Conservation (phyloP, 345 rosid genomes). For the Eucalyptus virginea region DNA sequence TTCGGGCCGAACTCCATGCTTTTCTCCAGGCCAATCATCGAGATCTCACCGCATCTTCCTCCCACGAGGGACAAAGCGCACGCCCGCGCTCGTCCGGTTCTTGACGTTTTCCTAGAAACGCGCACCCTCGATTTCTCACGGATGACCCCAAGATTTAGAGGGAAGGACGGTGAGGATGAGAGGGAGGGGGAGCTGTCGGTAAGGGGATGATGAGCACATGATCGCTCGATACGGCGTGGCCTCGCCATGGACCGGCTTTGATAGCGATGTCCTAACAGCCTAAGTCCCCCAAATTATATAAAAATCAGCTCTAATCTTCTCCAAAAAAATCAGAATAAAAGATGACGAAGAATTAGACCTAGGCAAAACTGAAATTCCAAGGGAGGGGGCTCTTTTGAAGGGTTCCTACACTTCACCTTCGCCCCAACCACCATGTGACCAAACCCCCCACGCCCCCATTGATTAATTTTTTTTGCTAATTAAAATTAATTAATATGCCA, state of each 20-base stretch:
- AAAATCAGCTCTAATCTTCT: not conserved
- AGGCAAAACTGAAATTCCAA: not conserved
- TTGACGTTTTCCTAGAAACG: not conserved
- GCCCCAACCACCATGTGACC: not conserved
- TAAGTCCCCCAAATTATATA: not conserved
- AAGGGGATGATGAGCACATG: not conserved
- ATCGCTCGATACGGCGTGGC: not conserved
- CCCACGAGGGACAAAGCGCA: not conserved
- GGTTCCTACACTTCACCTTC: not conserved
- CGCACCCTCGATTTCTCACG: not conserved
- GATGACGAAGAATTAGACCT: not conserved
- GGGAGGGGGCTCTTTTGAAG: not conserved
- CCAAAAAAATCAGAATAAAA: not conserved
- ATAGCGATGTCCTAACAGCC: conserved; percentile 12
- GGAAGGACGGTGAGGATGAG: not conserved
- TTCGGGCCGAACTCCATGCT: not conserved
- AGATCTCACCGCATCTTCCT: not conserved
- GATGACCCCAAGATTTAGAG: not conserved
- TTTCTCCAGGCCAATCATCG: not conserved
- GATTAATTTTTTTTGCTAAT: not conserved
- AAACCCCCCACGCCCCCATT: not conserved
- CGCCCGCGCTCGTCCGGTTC: not conserved
- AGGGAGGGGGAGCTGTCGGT: not conserved
- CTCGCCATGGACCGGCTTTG: conserved; percentile 1
- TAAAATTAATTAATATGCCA: not conserved